phyloP scores from a whole-genome alignment of 2,329 filamentous ascomycete genomes.

The Neofusicoccum kwambonambiense region DNA sequence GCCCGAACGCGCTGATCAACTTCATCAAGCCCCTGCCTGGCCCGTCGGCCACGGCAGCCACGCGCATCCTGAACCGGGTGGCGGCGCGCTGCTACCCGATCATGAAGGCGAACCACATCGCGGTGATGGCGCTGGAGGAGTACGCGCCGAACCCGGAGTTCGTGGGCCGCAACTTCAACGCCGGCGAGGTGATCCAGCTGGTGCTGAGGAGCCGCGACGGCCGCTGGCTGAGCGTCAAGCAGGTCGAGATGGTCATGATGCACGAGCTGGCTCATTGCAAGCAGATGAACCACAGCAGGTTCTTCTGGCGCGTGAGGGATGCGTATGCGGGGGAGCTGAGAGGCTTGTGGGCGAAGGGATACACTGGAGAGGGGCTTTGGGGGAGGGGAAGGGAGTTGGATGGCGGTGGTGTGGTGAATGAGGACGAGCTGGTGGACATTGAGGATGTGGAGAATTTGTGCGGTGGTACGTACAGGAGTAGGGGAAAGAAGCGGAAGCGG shows the following conservation, averaged over 20 bases:
- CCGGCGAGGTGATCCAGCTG: constrained; percentile 81
- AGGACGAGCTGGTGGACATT: constrained; percentile 61
- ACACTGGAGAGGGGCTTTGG: constrained; percentile 83
- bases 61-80: constrained; percentile 37
- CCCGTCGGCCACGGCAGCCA: constrained; percentile 35
- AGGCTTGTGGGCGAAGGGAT: constrained; percentile 65
- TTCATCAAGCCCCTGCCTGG: constrained; percentile 81
- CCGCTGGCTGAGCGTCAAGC: constrained; percentile 74
- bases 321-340: constrained; percentile 70
- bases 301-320: constrained; percentile 79
- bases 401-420: constrained; percentile 54
- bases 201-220: constrained; percentile 68
- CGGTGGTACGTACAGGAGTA: constrained; percentile 69
- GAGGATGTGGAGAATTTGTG: constrained; percentile 67
- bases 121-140: constrained; percentile 66
- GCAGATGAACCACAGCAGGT: constrained; percentile 84
- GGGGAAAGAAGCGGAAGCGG: constrained; percentile 29
- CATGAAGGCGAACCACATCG: constrained; percentile 47
- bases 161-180: constrained; percentile 86
- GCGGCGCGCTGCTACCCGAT: constrained; percentile 71
- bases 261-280: constrained; percentile 86
- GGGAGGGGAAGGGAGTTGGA: constrained; percentile 65
- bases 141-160: constrained; percentile 80
- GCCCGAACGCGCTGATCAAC: constrained; percentile 74
- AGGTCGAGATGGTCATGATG: constrained; percentile 95